Conservation (phyloP, 768 basidiomycete genomes). For the Phlebiopsis gigantea region DNA sequence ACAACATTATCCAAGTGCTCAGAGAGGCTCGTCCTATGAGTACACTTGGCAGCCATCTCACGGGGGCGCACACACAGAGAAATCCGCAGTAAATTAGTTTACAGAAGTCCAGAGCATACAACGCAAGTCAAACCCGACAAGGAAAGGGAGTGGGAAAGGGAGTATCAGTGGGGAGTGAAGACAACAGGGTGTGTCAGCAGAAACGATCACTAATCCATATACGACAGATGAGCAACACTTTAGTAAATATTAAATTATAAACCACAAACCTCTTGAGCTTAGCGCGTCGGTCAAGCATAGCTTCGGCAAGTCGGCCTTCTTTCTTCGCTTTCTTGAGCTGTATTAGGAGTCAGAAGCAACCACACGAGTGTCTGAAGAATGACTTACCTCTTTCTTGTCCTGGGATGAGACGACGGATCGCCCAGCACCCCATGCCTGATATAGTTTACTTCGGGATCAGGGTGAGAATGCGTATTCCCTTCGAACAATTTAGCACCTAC, state of each 20-base stretch:
- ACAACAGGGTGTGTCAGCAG: neutral
- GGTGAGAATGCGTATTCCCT: neutral
- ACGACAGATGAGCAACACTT: neutral
- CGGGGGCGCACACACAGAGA: too few species aligned
- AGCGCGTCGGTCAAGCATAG: constrained; percentile 69
- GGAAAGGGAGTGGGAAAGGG: too few species aligned
- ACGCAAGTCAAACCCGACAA: too few species aligned
- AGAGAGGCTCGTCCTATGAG: too few species aligned
- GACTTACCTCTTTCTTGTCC: constrained; percentile 68
- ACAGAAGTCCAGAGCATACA: too few species aligned
- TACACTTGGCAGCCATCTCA: too few species aligned
- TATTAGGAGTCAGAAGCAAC: neutral
- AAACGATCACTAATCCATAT: constrained; percentile 13
- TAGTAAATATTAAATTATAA: neutral
- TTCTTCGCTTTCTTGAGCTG: constrained; percentile 76
- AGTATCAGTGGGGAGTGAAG: too few species aligned
- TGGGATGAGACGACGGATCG: constrained; percentile 60
- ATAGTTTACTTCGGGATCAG: constrained; percentile 47
- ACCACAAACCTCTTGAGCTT: constrained; percentile 71
- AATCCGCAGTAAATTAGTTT: too few species aligned
- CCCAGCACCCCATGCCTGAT: constrained; percentile 85
- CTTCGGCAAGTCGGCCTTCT: constrained; percentile 77
- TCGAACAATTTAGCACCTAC: constrained; percentile 37
- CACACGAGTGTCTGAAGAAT: neutral
- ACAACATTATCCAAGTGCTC: too few species aligned